Evolutionary conservation across 2,329 filamentous ascomycete genomes (phyloP).

Genomic region (Fonsecaea erecta): DNA sequence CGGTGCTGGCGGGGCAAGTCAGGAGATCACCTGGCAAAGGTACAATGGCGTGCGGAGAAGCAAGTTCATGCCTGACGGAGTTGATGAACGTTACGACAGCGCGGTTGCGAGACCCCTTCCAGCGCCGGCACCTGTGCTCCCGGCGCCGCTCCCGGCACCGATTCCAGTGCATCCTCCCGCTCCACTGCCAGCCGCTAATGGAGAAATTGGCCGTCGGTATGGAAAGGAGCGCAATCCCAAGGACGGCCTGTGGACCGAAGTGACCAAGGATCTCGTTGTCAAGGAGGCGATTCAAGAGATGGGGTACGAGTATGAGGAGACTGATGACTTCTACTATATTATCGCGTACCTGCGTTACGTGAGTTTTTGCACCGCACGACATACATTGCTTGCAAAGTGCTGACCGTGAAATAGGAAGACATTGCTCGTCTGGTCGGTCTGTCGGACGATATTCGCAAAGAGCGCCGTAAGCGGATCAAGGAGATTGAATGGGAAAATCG

Average conservation of each 20-base stretch:
- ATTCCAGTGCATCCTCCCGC: slow-evolving; percentile 34
- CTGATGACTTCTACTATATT: slow-evolving; percentile 85
- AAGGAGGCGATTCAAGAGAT: slow-evolving; percentile 83
- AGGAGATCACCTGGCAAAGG: slow-evolving; percentile 77
- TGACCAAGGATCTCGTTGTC: slow-evolving; percentile 88
- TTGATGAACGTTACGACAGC: slow-evolving; percentile 57
- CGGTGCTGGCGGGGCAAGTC: slow-evolving; percentile 72
- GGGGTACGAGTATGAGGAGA: slow-evolving; percentile 90
- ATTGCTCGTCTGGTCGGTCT: slow-evolving; percentile 81
- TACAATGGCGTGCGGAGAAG: slow-evolving; percentile 78
- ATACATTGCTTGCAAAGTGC: slow-evolving; percentile 42
- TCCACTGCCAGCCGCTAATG: slow-evolving; percentile 40
- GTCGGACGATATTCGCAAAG: slow-evolving; percentile 78
- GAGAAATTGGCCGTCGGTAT: slow-evolving; percentile 52
- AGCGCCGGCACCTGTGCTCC: slow-evolving; percentile 38
- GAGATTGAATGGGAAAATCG: slow-evolving; percentile 60
- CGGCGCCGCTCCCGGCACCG: background rate
- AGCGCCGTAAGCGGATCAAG: slow-evolving; percentile 62
- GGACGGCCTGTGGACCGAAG: slow-evolving; percentile 89
- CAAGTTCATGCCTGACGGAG: slow-evolving; percentile 72
- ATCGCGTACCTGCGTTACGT: slow-evolving; percentile 89
- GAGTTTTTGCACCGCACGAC: slow-evolving; percentile 48
- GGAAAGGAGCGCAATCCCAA: slow-evolving; percentile 44
- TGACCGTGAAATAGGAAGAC: slow-evolving; percentile 67
- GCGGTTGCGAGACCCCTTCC: slow-evolving; percentile 55